Evolutionary conservation across 805 yeast species (phyloP).

Genomic region (Saccharomyces mikatae): DNA sequence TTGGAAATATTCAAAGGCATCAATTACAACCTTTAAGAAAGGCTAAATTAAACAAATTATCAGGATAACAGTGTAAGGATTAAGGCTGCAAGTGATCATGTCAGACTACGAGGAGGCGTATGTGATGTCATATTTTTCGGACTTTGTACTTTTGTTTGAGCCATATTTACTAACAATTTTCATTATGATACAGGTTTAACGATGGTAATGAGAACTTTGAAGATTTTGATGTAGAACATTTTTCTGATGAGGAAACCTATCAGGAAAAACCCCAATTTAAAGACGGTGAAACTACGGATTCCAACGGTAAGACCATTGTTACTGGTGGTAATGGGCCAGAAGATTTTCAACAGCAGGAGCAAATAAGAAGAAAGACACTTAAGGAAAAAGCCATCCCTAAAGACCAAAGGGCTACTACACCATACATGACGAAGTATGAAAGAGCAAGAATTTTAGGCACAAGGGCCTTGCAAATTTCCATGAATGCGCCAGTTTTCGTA

Average conservation of each 20-base stretch:
- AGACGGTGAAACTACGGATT: conserved; percentile 36
- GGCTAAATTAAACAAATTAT: background rate
- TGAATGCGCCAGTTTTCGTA: conserved; percentile 97
- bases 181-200: conserved; percentile 40
- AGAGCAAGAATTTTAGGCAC: conserved; percentile 97
- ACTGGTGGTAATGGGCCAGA: conserved; percentile 62
- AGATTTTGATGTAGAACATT: conserved; percentile 80
- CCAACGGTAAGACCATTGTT: conserved; percentile 65
- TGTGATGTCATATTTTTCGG: conserved; percentile 8
- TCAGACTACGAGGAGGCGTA: conserved; percentile 49
- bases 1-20: background rate
- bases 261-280: conserved; percentile 28
- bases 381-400: conserved; percentile 82
- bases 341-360: conserved; percentile 34
- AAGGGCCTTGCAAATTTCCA: conserved; percentile 91
- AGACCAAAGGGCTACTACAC: conserved; percentile 88
- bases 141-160: background rate
- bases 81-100: conserved; percentile 27
- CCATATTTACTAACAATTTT: background rate
- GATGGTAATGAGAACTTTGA: conserved; percentile 63
- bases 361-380: conserved; percentile 50
- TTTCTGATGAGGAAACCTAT: conserved; percentile 54
- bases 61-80: background rate
- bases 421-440: conserved; percentile 98
- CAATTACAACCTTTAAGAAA: background rate